A percentile compares a stretch with the other conserved stretches of the same genome.
phyloP scores from a whole-genome alignment of 306 rosid genomes.

The Dryas alaskensis region DNA sequence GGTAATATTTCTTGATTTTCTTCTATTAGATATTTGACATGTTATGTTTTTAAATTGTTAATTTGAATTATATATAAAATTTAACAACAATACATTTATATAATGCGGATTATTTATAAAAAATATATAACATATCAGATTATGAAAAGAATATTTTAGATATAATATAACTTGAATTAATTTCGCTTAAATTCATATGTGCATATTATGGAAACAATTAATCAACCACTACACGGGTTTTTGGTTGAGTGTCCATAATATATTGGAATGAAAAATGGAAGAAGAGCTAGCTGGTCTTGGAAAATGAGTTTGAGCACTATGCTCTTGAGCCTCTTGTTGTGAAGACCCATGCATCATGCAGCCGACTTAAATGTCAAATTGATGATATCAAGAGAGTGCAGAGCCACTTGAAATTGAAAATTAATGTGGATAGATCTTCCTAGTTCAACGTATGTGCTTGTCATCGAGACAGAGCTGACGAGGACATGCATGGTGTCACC shows the following conservation, averaged over 20 bases:
- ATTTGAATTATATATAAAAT: too few relatives aligned
- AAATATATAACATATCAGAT: too few relatives aligned
- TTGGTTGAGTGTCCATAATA: conserved; percentile 4
- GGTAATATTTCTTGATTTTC: not conserved
- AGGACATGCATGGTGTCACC: conserved; percentile 30
- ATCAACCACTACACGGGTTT: not conserved
- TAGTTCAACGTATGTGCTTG: conserved; percentile 15
- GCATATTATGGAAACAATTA: too few relatives aligned
- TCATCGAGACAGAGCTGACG: conserved; percentile 27
- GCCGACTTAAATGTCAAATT: not conserved
- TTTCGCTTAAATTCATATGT: too few relatives aligned
- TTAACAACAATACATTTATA: too few relatives aligned
- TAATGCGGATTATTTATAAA: too few relatives aligned
- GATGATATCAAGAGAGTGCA: not conserved
- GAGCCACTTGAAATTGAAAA: conserved; percentile 12
- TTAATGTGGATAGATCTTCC: not conserved
- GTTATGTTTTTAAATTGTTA: too few relatives aligned
- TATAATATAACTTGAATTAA: too few relatives aligned
- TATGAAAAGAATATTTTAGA: too few relatives aligned
- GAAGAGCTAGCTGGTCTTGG: not conserved
- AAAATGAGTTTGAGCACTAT: conserved; percentile 3
- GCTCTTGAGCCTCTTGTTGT: not conserved
- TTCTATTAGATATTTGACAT: too few relatives aligned
- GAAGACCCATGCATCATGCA: not conserved
- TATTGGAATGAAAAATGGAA: not conserved